Conservation (phyloP, 1,284 basidiomycete genomes). For the Marasmius oreades region DNA sequence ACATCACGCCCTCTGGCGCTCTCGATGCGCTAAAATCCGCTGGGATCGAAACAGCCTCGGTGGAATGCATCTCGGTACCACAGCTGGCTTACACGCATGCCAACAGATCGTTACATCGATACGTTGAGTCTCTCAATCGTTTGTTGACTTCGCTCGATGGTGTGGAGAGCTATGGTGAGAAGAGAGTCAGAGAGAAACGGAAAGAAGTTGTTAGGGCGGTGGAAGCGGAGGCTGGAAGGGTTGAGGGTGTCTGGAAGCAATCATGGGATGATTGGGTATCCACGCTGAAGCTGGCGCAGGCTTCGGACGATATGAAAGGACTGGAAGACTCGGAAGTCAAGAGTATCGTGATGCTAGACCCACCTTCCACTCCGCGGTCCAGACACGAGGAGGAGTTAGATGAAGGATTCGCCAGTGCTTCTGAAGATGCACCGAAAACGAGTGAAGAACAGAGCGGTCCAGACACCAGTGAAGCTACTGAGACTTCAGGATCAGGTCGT, state of each 20-base stretch:
- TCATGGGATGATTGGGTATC: neutral
- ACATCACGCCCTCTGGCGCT: neutral
- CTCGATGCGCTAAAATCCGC: constrained; percentile 1
- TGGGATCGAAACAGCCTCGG: neutral
- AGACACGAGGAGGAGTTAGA: neutral
- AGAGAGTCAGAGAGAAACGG: constrained; percentile 51
- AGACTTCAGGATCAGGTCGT: no score
- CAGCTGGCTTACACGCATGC: constrained; percentile 46
- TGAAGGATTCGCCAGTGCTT: neutral
- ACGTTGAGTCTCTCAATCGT: constrained; percentile 47
- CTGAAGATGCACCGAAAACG: neutral
- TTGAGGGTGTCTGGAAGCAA: constrained; percentile 1
- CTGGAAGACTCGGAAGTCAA: neutral
- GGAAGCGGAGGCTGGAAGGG: constrained; percentile 43
- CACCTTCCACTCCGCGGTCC: neutral
- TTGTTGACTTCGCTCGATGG: constrained; percentile 64
- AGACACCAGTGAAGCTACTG: no score
- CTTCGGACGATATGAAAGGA: no score
- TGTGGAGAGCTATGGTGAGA: constrained; percentile 61
- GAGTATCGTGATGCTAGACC: neutral
- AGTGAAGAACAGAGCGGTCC: no score
- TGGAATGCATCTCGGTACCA: constrained; percentile 12
- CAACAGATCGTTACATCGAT: constrained; percentile 49
- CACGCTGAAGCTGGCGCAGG: neutral
- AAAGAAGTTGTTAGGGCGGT: constrained; percentile 57